phyloP scores from a whole-genome alignment of 192 early-diverging fungal genomes.

The Entomortierella lignicola region DNA sequence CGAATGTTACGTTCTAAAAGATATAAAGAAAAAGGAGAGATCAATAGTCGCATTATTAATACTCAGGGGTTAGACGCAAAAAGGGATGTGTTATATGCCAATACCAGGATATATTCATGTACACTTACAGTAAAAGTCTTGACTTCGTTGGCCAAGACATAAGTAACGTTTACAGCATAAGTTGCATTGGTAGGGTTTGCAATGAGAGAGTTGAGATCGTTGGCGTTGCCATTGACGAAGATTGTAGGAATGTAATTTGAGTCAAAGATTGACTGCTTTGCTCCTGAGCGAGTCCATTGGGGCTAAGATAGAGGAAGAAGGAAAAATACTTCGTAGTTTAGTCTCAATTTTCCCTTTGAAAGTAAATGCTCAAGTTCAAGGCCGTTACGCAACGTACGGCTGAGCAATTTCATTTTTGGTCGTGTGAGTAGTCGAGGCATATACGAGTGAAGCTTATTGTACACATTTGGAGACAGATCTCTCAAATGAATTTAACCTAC shows the following conservation, averaged over 20 bases:
- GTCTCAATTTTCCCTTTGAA: not conserved
- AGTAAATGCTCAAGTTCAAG: no score
- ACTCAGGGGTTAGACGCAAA: not conserved
- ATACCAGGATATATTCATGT: not conserved
- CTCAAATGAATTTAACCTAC: constrained; percentile 10
- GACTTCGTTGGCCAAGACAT: constrained; percentile 51
- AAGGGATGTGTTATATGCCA: not conserved
- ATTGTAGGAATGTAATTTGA: constrained; percentile 60
- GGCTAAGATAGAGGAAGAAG: constrained; percentile 17
- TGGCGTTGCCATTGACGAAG: constrained; percentile 46
- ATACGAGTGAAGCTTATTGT: no score
- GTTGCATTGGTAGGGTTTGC: constrained; percentile 14
- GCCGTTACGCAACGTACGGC: no score
- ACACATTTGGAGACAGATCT: no score
- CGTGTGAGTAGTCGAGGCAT: no score
- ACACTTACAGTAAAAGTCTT: constrained; percentile 50
- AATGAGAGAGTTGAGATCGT: constrained; percentile 32
- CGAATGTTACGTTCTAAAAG: constrained; percentile 50
- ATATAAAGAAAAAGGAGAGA: not conserved
- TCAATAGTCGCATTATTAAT: not conserved
- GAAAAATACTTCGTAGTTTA: not conserved
- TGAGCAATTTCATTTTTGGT: no score
- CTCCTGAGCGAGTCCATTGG: constrained; percentile 55
- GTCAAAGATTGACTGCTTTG: constrained; percentile 52
- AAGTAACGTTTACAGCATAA: constrained; percentile 43